Conservation (phyloP, 495 filamentous ascomycete genomes). For the Trichoderma virens region DNA sequence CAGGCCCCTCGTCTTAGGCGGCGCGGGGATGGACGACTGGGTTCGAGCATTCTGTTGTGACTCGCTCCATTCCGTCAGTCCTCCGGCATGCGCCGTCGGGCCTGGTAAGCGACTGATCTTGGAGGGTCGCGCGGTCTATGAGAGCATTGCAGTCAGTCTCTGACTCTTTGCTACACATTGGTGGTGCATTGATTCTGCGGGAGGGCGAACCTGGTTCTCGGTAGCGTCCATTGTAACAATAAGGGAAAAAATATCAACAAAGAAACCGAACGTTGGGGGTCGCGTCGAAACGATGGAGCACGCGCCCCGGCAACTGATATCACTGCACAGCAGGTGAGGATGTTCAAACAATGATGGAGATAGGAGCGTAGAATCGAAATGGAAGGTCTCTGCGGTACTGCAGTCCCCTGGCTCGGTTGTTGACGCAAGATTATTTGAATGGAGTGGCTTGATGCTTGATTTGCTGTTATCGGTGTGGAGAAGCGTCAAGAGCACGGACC, state of each 20-base stretch:
- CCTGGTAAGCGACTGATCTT: conserved; percentile 9
- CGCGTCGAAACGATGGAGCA: conserved; percentile 1
- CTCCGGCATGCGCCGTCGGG: conserved; percentile 12
- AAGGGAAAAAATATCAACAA: not conserved
- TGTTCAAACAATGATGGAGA: not conserved
- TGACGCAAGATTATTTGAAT: not conserved
- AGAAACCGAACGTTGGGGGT: not conserved
- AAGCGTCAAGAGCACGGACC: not conserved
- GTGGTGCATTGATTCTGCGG: not conserved
- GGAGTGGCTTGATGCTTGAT: not conserved
- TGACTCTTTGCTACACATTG: not conserved
- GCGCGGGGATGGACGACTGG: conserved; percentile 40
- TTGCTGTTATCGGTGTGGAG: not conserved
- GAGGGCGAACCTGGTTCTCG: conserved; percentile 32
- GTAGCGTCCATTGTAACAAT: conserved; percentile 31
- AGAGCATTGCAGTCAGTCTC: not conserved
- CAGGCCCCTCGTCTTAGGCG: conserved; percentile 17
- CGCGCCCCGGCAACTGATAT: not conserved
- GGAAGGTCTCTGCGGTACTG: not conserved
- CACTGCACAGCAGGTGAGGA: not conserved
- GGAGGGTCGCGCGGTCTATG: conserved; percentile 6
- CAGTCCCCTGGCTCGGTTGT: not conserved
- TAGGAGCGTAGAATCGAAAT: not conserved
- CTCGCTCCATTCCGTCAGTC: conserved; percentile 39
- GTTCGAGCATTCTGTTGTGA: conserved; percentile 64